phyloP scores from a whole-genome alignment of 306 rosid genomes.

The Senna tora region DNA sequence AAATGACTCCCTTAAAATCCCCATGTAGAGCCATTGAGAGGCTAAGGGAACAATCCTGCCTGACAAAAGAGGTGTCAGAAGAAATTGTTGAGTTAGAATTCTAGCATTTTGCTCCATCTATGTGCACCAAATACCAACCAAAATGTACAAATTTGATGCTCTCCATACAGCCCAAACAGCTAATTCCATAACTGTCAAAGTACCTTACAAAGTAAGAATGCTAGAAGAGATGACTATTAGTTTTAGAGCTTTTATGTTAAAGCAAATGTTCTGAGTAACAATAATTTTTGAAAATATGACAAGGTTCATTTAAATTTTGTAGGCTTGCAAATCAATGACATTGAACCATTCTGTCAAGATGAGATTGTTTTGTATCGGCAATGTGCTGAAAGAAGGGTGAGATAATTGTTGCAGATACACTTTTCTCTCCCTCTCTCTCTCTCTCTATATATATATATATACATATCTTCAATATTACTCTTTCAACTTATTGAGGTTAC shows the following conservation, averaged over 20 bases:
- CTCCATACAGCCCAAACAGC: background rate
- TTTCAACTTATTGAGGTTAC: slow-evolving; percentile 12
- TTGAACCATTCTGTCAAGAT: slow-evolving; percentile 97
- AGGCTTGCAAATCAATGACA: slow-evolving; percentile 96
- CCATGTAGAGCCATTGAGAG: background rate
- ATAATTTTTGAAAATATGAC: slow-evolving; percentile 1
- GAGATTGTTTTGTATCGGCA: slow-evolving; percentile 80
- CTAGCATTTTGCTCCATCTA: background rate
- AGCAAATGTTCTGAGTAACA: background rate
- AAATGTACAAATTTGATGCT: background rate
- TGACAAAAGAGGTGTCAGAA: slow-evolving; percentile 1
- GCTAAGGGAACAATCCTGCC: background rate
- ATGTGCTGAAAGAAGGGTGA: slow-evolving; percentile 86
- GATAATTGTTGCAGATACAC: slow-evolving; percentile 32
- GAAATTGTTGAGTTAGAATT: background rate
- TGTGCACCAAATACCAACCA: background rate
- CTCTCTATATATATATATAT: too few species aligned
- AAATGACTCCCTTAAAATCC: background rate
- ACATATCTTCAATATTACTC: slow-evolving; percentile 13
- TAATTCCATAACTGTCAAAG: background rate
- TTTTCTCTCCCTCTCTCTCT: slow-evolving; percentile 22
- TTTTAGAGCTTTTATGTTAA: background rate
- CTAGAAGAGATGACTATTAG: slow-evolving; percentile 4
- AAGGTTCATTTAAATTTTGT: slow-evolving; percentile 38
- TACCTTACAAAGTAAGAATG: background rate